Base-by-base conservation (phyloP, 2,329 filamentous ascomycete genomes). In the Didymella segeticola region DNA sequence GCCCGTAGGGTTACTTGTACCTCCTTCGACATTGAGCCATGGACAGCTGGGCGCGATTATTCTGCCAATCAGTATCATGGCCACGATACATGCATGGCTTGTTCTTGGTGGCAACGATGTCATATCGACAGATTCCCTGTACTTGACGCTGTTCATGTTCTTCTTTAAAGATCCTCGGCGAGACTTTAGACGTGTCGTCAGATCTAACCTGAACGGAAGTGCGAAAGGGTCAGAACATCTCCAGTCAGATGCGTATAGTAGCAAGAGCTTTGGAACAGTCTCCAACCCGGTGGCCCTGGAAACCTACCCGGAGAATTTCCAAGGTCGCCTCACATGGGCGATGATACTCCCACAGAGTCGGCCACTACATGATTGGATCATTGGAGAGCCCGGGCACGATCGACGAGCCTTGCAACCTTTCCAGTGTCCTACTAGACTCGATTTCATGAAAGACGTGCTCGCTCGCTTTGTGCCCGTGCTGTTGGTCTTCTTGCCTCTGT, bases 321-420 rank as follows among this genome's bases (percentile, higher is more conserved):
- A n/a, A 17, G 36, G 45, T 22, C 55, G 55, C 6, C 26, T 57
- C 5, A 12, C n/a, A 7, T 57, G 55, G 55, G 50, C 42, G 11
- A 39, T 47, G 31, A 50, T 43, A 26, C 46, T 57, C 4, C 46
- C 42, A 11, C 45, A 50, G 14, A 51, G 42, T 26, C 50, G 50
- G 12, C 50, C 55, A 19, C 5, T 57, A 26, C 45, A 57, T 12
- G 50, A 57, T 37, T 57, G 50, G 50, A 39, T 50, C 19, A 54
- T 57, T 17, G 41, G 46, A 10, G 39, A 51, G 2, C 3, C 46
- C 7, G 36, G 29, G 7, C 50, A 54, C 15, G 55, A 57, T 14
- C 29, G 37, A 25, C 30, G 55, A 25, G 45, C 25, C 6, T 5
- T 45, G 5, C n/a, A n/a, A 8, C 22, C n/a, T 11, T 39, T 39